A percentile compares a stretch with the other conserved stretches of the same genome.
Evolutionary conservation across 2,329 filamentous ascomycete genomes (phyloP).

Genomic region (Cordyceps cicadae): DNA sequence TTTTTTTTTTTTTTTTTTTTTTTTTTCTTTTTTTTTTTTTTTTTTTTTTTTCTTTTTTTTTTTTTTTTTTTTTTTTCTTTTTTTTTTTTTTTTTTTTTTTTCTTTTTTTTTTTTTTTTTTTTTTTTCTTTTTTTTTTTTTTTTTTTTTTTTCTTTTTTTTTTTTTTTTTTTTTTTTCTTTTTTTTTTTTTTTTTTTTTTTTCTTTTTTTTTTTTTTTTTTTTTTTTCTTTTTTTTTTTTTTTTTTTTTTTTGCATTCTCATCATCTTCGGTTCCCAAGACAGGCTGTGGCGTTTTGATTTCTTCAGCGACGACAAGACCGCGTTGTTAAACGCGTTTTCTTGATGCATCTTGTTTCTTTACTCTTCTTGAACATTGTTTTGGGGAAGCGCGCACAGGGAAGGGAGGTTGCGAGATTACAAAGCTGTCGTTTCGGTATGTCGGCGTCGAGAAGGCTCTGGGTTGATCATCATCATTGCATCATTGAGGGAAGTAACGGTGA

Average conservation of each 20-base stretch:
- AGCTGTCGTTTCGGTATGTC: neutral
- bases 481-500: neutral
- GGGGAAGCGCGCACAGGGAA: too few species aligned
- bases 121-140: neutral
- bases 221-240: too few species aligned
- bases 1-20: neutral
- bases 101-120: neutral
- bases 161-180: neutral
- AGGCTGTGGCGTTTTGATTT: neutral
- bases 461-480: neutral
- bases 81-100: neutral
- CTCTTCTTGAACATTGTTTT: too few species aligned
- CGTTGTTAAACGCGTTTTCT: too few species aligned
- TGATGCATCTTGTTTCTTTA: too few species aligned
- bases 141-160: neutral
- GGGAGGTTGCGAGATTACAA: neutral
- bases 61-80: neutral
- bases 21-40: neutral
- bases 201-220: too few species aligned
- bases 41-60: neutral
- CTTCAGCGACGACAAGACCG: neutral
- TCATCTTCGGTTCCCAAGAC: neutral
- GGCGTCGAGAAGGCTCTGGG: neutral
- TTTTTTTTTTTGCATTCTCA: neutral
- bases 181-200: neutral